A percentile compares a stretch with the other conserved stretches of the same genome.
Conservation (phyloP, 495 filamentous ascomycete species). For the Hypoxylon crocopeplum region DNA sequence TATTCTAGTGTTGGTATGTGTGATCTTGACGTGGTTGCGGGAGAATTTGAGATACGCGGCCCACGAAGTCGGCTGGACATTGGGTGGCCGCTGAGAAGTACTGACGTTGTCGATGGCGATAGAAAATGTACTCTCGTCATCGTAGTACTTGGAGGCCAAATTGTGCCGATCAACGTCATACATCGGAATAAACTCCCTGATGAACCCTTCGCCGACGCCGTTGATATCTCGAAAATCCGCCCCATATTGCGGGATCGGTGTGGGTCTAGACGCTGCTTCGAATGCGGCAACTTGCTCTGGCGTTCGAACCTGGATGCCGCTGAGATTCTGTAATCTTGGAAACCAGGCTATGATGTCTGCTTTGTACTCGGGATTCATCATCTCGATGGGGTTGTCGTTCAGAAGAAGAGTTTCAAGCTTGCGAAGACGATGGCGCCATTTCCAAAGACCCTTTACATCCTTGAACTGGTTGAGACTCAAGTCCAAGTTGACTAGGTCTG, state of each 20-base stretch:
- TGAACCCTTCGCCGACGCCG: conserved; percentile 75
- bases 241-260: conserved; percentile 71
- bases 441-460: conserved; percentile 69
- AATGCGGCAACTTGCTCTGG: conserved; percentile 67
- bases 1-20: conserved; percentile 61
- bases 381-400: conserved; percentile 74
- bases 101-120: conserved; percentile 67
- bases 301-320: conserved; percentile 73
- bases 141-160: conserved; percentile 74
- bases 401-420: conserved; percentile 79
- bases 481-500: conserved; percentile 83
- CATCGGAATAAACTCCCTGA: conserved; percentile 73
- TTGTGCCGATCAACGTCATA: conserved; percentile 75
- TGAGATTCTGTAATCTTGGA: conserved; percentile 74
- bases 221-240: conserved; percentile 78
- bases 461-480: conserved; percentile 80
- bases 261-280: conserved; percentile 45
- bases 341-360: conserved; percentile 81
- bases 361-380: conserved; percentile 65
- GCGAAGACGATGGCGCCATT: conserved; percentile 80
- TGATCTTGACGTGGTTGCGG: conserved; percentile 78
- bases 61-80: conserved; percentile 60
- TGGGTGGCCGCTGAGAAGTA: conserved; percentile 59
- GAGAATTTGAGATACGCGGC: conserved; percentile 79
- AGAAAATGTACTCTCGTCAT: conserved; percentile 78